Base-by-base conservation (phyloP, 2,329 filamentous ascomycete genomes). In the Zymoseptoria brevis region DNA sequence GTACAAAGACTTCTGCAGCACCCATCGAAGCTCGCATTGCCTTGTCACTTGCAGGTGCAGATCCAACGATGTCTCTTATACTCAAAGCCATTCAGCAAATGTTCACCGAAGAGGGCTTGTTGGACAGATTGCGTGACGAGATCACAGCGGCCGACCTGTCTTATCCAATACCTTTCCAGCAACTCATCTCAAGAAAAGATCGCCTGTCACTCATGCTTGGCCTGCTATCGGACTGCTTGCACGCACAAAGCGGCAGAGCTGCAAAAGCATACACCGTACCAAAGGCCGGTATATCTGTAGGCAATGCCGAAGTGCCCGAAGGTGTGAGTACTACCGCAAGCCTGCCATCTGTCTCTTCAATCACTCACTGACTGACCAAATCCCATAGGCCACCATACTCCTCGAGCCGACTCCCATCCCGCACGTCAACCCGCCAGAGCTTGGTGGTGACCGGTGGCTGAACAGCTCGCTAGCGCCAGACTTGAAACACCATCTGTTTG, bases 81-180 rank as follows among this genome's bases (percentile, higher is more conserved):
- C 54, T 60, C 24, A 59, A 55, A n/a, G 61, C 63, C 11, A 51
- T 67, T 8, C 45, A 50, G 48, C 51, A 62, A 19, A 53, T 67
- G 54, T 64, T 62, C 55, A 55, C 57, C 11, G 53, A 60, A n/a
- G 56, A 54, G 16, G 53, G 56, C 21, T 53, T 67, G 7, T 58
- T 66, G 26, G 24, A 59, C 24, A 29, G 45, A n/a, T 54, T 67
- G n/a, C 59, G 61, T n/a, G 51, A 51, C 2, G 65, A 67, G 54
- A 50, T 66, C n/a, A 49, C 49, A 22, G 24, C n/a, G 0, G 51
- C 58, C 13, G 53, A 41, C 16, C 21, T 61, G 11, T 57, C 60
- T 3, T 13, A 49, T 4, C 21, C 53, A 19, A 49, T 56, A 7
- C 51, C 53, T 3, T 63, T 67, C 48, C 56, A 62, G 41, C 54